phyloP scores from a whole-genome alignment of 2,329 filamentous ascomycete species.

The Ascocoryne sarcoides region DNA sequence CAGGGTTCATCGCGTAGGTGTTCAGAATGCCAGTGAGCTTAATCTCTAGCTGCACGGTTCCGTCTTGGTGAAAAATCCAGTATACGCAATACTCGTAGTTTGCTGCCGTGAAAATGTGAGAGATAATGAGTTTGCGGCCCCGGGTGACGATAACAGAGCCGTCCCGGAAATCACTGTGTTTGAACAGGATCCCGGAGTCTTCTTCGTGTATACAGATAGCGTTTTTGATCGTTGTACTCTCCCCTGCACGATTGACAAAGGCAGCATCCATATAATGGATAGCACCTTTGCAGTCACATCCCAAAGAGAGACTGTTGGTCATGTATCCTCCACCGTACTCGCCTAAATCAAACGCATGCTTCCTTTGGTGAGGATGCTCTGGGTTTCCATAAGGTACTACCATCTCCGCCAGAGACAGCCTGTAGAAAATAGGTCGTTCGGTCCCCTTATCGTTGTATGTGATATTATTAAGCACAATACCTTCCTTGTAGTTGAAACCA shows the following conservation, averaged over 20 bases:
- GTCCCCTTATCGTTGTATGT: slow-evolving; percentile 78
- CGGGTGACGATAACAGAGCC: slow-evolving; percentile 80
- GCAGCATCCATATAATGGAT: slow-evolving; percentile 85
- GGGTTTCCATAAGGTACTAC: slow-evolving; percentile 84
- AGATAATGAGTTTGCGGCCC: slow-evolving; percentile 75
- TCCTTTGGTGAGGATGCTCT: slow-evolving; percentile 70
- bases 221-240: slow-evolving; percentile 78
- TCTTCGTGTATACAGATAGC: slow-evolving; percentile 95
- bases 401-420: slow-evolving; percentile 86
- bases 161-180: slow-evolving; percentile 89
- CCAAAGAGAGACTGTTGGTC: slow-evolving; percentile 68
- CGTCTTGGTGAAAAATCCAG: slow-evolving; percentile 90
- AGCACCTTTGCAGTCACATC: slow-evolving; percentile 80
- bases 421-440: slow-evolving; percentile 74
- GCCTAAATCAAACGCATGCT: slow-evolving; percentile 73
- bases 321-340: slow-evolving; percentile 79
- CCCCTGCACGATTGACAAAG: slow-evolving; percentile 70
- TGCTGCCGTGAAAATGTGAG: slow-evolving; percentile 88
- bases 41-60: slow-evolving; percentile 84
- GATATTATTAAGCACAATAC: slow-evolving; percentile 83
- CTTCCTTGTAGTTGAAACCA: slow-evolving; percentile 91
- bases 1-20: slow-evolving; percentile 74
- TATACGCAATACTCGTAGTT: slow-evolving; percentile 90
- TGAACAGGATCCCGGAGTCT: slow-evolving; percentile 85
- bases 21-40: slow-evolving; percentile 89